Evolutionary conservation across 179 eudicot genomes (phyloP).

Genomic region (Vitellaria paradoxa): DNA sequence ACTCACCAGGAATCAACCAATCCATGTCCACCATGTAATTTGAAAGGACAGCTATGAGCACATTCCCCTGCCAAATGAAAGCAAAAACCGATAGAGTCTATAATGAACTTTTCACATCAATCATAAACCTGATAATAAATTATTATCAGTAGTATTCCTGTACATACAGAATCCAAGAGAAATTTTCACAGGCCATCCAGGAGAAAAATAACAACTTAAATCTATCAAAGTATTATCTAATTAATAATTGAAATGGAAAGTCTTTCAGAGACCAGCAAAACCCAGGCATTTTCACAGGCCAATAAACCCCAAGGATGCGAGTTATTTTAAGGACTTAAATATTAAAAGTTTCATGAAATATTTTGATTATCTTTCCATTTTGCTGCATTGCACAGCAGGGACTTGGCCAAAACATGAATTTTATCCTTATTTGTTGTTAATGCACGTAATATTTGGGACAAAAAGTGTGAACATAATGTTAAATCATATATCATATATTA

Average conservation of each 20-base stretch:
- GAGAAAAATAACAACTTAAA: neutral
- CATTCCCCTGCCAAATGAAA: conserved; percentile 60
- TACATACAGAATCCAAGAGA: neutral
- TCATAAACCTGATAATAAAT: neutral
- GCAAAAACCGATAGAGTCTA: neutral
- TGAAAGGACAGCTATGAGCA: conserved; percentile 77
- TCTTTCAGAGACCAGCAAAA: neutral
- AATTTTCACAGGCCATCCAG: neutral
- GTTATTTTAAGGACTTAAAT: neutral
- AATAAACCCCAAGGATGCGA: neutral
- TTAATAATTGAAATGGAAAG: neutral
- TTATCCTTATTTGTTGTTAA: too few species aligned
- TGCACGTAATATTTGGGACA: too few species aligned
- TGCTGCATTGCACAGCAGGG: neutral
- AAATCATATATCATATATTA: too few species aligned
- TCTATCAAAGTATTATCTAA: neutral
- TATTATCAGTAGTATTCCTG: neutral
- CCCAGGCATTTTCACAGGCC: too few species aligned
- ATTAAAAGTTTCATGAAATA: neutral
- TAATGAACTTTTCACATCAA: neutral
- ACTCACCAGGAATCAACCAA: conserved; percentile 85
- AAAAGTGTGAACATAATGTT: too few species aligned
- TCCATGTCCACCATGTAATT: conserved; percentile 98
- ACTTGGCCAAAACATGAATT: too few species aligned
- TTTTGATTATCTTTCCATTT: neutral